Conservation (phyloP, 202 grass and related monocot species). For the Brachypodium distachyon region DNA sequence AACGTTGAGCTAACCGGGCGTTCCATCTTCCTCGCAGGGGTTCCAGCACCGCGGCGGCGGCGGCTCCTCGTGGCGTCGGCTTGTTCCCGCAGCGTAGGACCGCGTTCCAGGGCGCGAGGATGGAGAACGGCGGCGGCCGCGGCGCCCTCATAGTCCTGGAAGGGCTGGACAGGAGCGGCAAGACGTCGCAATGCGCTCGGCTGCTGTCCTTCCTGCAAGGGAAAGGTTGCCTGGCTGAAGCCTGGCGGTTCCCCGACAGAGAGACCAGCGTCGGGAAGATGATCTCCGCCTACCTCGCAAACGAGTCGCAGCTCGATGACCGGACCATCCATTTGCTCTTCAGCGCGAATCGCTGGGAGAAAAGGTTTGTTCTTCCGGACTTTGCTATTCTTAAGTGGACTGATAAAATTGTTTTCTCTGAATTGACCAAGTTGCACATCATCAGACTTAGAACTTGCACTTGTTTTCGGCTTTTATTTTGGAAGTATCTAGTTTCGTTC, state of each 20-base stretch:
- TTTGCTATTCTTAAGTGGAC: too few relatives aligned
- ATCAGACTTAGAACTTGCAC: too few relatives aligned
- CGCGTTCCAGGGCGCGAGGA: conserved; percentile 29
- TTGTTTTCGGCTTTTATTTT: too few relatives aligned
- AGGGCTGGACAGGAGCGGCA: conserved; percentile 76
- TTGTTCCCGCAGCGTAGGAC: not conserved
- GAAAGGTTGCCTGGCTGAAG: conserved; percentile 51
- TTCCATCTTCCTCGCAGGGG: conserved; percentile 26
- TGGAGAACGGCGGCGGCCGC: conserved; percentile 37
- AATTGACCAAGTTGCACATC: too few relatives aligned
- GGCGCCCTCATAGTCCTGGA: conserved; percentile 86
- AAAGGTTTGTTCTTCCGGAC: conserved; percentile 58
- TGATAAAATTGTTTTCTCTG: too few relatives aligned
- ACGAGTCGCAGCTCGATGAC: conserved; percentile 79
- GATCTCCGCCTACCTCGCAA: conserved; percentile 76
- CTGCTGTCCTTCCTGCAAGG: conserved; percentile 58
- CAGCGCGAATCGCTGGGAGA: conserved; percentile 95
- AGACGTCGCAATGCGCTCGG: conserved; percentile 67
- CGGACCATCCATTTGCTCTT: conserved; percentile 79
- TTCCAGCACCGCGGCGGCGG: not conserved
- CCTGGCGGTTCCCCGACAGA: conserved; percentile 76
- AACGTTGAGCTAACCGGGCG: not conserved
- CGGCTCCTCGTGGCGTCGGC: not conserved
- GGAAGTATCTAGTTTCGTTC: too few relatives aligned
- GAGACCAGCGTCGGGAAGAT: conserved; percentile 55